phyloP scores from a whole-genome alignment of 2,329 filamentous ascomycete species.

The Arachnomyces sp. region DNA sequence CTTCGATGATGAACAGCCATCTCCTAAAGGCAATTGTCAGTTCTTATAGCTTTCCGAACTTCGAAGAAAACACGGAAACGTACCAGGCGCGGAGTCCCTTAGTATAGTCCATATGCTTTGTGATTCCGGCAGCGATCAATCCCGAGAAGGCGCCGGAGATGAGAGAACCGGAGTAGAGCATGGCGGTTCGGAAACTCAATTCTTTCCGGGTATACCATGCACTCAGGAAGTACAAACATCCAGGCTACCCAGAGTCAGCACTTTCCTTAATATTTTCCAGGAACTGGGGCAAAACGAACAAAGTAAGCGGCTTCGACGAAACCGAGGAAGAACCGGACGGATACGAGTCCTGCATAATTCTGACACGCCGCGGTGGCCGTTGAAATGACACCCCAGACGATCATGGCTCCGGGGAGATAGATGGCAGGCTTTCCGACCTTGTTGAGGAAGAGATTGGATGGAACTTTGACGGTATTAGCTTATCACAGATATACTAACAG shows the following conservation, averaged over 20 bases:
- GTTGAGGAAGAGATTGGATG: constrained; percentile 40
- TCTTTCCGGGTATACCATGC: constrained; percentile 50
- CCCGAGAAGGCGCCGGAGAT: constrained; percentile 48
- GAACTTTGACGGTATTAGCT: constrained; percentile 22
- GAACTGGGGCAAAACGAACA: constrained; percentile 1
- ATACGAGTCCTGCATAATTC: constrained; percentile 35
- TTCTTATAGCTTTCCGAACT: no score
- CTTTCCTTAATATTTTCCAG: constrained; percentile 27
- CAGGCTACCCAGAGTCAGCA: constrained; percentile 36
- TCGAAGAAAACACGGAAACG: no score
- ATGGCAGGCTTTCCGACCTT: constrained; percentile 36
- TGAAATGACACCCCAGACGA: constrained; percentile 41
- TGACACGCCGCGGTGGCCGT: constrained; percentile 37
- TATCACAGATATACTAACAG: no score
- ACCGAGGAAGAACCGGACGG: constrained; percentile 40
- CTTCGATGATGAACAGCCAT: constrained; percentile 36
- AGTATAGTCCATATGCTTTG: constrained; percentile 30
- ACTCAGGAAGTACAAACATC: constrained; percentile 42
- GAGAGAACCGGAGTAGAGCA: constrained; percentile 46
- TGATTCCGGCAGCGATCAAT: constrained; percentile 47
- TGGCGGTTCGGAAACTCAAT: constrained; percentile 43
- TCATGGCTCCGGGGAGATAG: constrained; percentile 39
- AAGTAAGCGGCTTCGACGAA: constrained; percentile 21
- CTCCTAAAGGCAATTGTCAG: no score
- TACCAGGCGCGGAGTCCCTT: constrained; percentile 32